A percentile compares a stretch with the other conserved stretches of the same genome.
phyloP scores from a whole-genome alignment of 1,139 yeast genomes.

The Candida neerlandica region DNA sequence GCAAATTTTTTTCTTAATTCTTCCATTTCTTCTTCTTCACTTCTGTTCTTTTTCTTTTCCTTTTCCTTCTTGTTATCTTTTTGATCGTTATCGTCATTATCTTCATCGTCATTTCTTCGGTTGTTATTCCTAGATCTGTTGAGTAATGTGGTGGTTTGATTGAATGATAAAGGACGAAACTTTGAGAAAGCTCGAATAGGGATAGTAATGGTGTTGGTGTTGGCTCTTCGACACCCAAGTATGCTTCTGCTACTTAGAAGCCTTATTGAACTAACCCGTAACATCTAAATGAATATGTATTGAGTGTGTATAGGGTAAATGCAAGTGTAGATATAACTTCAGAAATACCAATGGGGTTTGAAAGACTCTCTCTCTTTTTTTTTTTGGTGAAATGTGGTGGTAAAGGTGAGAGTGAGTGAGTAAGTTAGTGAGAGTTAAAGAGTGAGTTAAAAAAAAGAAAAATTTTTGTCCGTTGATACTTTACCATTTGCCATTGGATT shows the following conservation, averaged over 20 bases:
- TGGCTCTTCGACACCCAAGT: not conserved
- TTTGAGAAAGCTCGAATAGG: conserved; percentile 1
- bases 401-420: no score
- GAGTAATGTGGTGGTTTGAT: conserved; percentile 1
- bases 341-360: not conserved
- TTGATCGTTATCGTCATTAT: conserved; percentile 15
- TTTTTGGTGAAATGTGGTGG: not conserved
- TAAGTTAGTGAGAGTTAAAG: no score
- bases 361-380: not conserved
- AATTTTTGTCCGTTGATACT: no score
- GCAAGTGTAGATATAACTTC: not conserved
- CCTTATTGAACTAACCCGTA: conserved; percentile 11
- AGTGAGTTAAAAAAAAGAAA: no score
- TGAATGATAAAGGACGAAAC: not conserved
- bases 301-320: not conserved
- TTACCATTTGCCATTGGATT: no score
- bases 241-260: conserved; percentile 9
- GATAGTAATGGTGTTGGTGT: not conserved
- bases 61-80: conserved; percentile 13
- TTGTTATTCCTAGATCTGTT: conserved; percentile 14
- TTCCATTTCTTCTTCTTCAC: conserved; percentile 28
- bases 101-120: conserved; percentile 10
- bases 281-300: not conserved
- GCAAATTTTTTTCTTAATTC: conserved; percentile 35
- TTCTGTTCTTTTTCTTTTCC: conserved; percentile 14